Base-by-base conservation (phyloP, 768 basidiomycete species). In the Sporobolomyces roseus region DNA sequence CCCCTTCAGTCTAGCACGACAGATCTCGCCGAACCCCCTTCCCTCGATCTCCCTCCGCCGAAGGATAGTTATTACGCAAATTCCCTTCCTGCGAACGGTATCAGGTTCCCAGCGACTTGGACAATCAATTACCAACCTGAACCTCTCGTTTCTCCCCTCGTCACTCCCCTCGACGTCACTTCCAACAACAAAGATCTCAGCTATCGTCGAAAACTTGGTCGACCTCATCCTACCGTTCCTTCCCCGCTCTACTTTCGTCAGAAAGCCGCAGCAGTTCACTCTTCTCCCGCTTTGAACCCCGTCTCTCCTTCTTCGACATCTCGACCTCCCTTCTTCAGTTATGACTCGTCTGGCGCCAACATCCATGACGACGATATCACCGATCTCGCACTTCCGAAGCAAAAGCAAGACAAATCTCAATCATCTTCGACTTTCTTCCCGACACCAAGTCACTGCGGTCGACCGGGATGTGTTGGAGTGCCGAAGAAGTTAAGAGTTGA, bases 181-280 rank as follows among this genome's bases (percentile, higher is more conserved):
- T 14, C 19, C 12, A 13, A 7, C 7, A 54, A 33, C 27, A 17
- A 27, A 21, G 62, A 66, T 32, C 51, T 71, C 46, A 55, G n/a
- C 9, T 71, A 67, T 53, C 65, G 70, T 1, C 65, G 70, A 27
- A 63, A 51, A 33, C 16, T 60, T 19, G 61, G 52, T 33, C 36
- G 38, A 4, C 63, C 65, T 1, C 58, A 61, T 4, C 52, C 66
- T 14, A 63, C 61, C 29, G 52, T 71, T 30, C 70, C 70, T 5
- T 66, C 70, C 9, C 70, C 70, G 1, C 63, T 71, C 46, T 71
- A 71, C 63, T 71, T 71, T 41, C 65, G 70, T 10, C 70, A 71
- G 27, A 66, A 63, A 19, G 70, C 70, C 13, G 65, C 70, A 3
- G 61, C 61, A 12, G 61, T 58, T 23, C 62, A 67, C 41, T 52